Evolutionary conservation across 1,284 basidiomycete species (phyloP).

Genomic region (Cryptococcus maquisensis): DNA sequence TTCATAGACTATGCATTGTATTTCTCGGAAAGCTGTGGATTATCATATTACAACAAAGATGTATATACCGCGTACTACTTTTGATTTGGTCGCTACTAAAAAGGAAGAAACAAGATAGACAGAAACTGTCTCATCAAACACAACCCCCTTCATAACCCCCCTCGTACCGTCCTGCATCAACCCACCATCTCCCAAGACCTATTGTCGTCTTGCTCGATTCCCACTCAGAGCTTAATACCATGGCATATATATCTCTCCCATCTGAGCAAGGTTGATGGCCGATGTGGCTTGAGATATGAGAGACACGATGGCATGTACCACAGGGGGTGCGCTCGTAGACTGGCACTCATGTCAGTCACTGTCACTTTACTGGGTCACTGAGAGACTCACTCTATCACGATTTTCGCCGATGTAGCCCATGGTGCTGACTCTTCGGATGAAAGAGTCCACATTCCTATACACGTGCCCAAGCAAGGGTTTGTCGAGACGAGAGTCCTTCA

Average conservation of each 20-base stretch:
- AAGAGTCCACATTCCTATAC: conserved; percentile 66
- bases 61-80: background rate
- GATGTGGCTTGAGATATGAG: conserved; percentile 65
- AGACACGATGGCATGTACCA: conserved; percentile 73
- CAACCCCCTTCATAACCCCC: too few relatives aligned
- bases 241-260: conserved; percentile 74
- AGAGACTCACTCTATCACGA: conserved; percentile 68
- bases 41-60: background rate
- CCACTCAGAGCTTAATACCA: conserved; percentile 61
- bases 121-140: background rate
- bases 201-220: too few relatives aligned
- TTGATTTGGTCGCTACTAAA: background rate
- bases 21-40: background rate
- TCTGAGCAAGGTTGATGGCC: conserved; percentile 52
- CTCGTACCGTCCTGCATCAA: too few relatives aligned
- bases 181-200: too few relatives aligned
- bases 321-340: conserved; percentile 20
- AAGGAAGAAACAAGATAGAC: background rate
- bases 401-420: conserved; percentile 53
- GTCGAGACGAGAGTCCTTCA: conserved; percentile 52
- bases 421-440: conserved; percentile 55
- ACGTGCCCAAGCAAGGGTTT: conserved; percentile 65
- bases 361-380: background rate
- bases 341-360: conserved; percentile 5
- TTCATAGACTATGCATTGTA: background rate